Base-by-base conservation (phyloP, 2,329 filamentous ascomycete species). In the Pseudogymnoascus sp. region DNA sequence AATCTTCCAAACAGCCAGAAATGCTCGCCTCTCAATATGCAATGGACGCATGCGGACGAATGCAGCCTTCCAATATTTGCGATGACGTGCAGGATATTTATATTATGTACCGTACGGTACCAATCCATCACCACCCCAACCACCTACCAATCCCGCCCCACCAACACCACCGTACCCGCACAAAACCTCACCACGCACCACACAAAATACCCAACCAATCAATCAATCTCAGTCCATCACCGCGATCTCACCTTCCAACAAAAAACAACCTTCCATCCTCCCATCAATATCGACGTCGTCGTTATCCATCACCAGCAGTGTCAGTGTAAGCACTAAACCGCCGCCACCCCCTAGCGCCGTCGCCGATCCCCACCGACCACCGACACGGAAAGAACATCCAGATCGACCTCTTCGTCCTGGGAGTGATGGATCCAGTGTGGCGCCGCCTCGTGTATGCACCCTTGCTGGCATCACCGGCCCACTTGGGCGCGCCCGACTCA, bases 401-500 rank as follows among this genome's bases (percentile, higher is more conserved):
- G 41, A 45, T 45, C 41, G 21, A 6, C 41, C 41, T 26, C 21
- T 19, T 43, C 39, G 19, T 14, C 41, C 12, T 21, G 39, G 19
- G 19, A 43, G 21, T 23, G 41, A 45, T 23, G 41, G 41, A 45
- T 43, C 14, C 33, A 14, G 6, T 2, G 11, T 6, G 23, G 23
- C 43, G 23, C 23, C 45, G 26, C 45, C 45, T 52, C 45, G 45
- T 52, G 45, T 52, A 52, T 52, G 45, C 45, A 52, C 45, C 45
- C 45, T 52, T 52, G 26, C 45, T 21, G 11, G 45, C 45, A 52
- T 5, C 14, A 14, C 4, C 23, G 45, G n/a, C 23, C 45, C 45
- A 52, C 45, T 52, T 52, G 45, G 45, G 45, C 43, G 26, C 45
- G 45, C 4, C 14, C 26, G 23, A 3, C n/a, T 52, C 45, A 52